Evolutionary conservation across 345 rosid genomes (phyloP).

Genomic region (Boechera stricta): DNA sequence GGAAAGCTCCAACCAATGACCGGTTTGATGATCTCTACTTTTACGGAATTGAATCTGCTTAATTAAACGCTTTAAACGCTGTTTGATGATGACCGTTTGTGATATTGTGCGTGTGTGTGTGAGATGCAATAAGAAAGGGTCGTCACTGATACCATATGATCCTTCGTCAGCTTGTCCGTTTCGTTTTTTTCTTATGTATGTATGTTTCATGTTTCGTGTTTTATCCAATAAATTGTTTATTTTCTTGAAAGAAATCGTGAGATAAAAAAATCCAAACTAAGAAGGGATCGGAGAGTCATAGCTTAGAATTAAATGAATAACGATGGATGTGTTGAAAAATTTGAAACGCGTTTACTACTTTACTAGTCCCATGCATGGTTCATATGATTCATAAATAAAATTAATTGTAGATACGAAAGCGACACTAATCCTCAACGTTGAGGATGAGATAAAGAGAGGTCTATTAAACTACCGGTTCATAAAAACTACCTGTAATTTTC

Average conservation of each 20-base stretch:
- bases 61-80: not conserved
- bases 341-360: too few species aligned
- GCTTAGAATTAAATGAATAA: too few species aligned
- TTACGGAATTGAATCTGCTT: not conserved
- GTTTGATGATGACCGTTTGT: not conserved
- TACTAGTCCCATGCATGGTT: too few species aligned
- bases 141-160: not conserved
- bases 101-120: not conserved
- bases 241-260: not conserved
- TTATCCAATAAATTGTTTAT: not conserved
- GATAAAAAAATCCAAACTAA: too few species aligned
- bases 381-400: too few species aligned
- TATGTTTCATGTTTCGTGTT: not conserved
- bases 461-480: too few species aligned
- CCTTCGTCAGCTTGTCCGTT: not conserved
- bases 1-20: constrained; percentile 3
- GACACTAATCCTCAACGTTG: too few species aligned
- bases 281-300: too few species aligned
- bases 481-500: too few species aligned
- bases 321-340: too few species aligned
- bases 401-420: too few species aligned
- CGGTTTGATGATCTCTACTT: not conserved
- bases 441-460: too few species aligned
- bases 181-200: not conserved
- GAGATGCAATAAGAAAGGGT: constrained; percentile 8